A percentile compares a stretch with the other conserved stretches of the same genome.
Evolutionary conservation across 129 eudicot genomes (phyloP).

Genomic region (Scalesia atractyloides): DNA sequence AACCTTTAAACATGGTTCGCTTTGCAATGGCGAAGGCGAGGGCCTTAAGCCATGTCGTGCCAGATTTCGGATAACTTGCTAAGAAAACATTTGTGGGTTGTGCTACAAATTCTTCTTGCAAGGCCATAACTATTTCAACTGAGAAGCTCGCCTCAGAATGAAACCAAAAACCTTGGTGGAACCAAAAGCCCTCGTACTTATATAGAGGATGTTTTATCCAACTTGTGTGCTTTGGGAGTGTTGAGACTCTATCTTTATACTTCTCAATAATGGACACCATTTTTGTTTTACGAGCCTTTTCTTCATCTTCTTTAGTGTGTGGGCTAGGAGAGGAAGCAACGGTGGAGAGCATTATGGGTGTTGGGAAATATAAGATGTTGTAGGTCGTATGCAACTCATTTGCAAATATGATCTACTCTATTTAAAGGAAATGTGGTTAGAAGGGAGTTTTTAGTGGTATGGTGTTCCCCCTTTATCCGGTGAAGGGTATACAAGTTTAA

Average conservation of each 20-base stretch:
- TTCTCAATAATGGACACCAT: slow-evolving; percentile 14
- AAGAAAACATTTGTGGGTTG: slow-evolving; percentile 25
- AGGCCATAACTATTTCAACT: slow-evolving; percentile 24
- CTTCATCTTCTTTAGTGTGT: slow-evolving; percentile 14
- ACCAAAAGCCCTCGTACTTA: slow-evolving; percentile 37
- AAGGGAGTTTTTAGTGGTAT: no score
- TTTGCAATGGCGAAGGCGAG: slow-evolving; percentile 28
- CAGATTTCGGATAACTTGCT: slow-evolving; percentile 38
- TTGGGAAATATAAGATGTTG: no score
- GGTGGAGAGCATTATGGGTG: neutral
- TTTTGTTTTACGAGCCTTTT: slow-evolving; percentile 9
- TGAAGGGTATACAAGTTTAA: no score
- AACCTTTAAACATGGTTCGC: slow-evolving; percentile 8
- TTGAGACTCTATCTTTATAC: slow-evolving; percentile 12
- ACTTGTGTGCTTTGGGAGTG: slow-evolving; percentile 22
- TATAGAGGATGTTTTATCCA: neutral
- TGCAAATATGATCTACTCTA: no score
- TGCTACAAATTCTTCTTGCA: slow-evolving; percentile 33
- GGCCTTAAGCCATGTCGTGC: slow-evolving; percentile 49
- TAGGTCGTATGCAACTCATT: no score
- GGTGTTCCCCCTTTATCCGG: no score
- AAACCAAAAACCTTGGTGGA: slow-evolving; percentile 23
- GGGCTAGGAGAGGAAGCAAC: slow-evolving; percentile 18
- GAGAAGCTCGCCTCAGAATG: neutral
- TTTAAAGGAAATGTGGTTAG: no score